phyloP scores from a whole-genome alignment of 2,329 filamentous ascomycete species.

The Venturia effusa region DNA sequence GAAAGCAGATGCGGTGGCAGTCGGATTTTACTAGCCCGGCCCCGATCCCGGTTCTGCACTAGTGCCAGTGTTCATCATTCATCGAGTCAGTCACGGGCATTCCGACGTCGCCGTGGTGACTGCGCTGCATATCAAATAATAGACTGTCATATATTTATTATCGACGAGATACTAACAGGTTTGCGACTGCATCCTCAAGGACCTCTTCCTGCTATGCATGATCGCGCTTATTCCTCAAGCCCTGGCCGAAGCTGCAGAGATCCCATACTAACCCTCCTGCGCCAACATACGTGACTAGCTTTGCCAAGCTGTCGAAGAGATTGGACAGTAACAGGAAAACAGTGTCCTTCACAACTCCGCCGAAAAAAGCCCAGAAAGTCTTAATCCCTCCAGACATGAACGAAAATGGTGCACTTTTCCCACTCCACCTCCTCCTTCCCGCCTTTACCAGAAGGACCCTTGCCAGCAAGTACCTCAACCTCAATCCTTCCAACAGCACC shows the following conservation, averaged over 20 bases:
- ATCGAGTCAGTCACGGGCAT: neutral
- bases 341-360: neutral
- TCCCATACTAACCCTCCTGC: neutral
- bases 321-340: neutral
- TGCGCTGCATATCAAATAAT: neutral
- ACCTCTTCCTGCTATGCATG: neutral
- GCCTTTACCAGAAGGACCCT: slow-evolving; percentile 37
- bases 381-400: slow-evolving; percentile 51
- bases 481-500: slow-evolving; percentile 69
- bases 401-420: slow-evolving; percentile 67
- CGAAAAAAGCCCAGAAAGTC: too few relatives aligned
- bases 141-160: neutral
- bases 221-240: neutral
- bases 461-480: slow-evolving; percentile 51
- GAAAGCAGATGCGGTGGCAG: neutral
- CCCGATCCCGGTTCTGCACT: neutral
- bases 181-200: neutral
- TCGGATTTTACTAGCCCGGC: neutral
- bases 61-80: neutral
- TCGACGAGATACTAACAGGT: neutral
- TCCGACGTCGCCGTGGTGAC: neutral
- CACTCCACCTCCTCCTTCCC: slow-evolving; percentile 52
- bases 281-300: neutral
- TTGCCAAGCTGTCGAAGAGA: neutral
- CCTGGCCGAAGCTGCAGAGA: neutral